These are phyloP conservation scores for Zychaea mexicana DNA, from an alignment of 371 early-diverging fungal species.

Conservation along the genomic window DNA sequence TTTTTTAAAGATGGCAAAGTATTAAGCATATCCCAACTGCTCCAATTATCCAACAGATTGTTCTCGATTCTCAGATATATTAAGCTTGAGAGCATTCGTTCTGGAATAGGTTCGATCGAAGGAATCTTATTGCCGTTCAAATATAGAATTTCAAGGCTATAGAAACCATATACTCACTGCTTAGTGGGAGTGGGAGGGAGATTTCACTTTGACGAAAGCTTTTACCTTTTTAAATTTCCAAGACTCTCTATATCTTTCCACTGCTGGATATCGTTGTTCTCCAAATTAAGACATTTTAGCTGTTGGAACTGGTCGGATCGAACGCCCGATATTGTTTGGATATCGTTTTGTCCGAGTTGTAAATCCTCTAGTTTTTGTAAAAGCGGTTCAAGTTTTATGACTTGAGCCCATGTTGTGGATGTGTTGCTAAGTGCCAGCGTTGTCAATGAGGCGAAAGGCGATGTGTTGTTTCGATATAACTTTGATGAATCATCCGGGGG, in stretches of 20 bases:
- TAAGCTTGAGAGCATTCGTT: constrained; percentile 29
- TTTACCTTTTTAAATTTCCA: constrained; percentile 51
- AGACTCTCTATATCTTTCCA: constrained; percentile 62
- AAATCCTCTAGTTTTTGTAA: constrained; percentile 65
- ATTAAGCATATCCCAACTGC: constrained; percentile 49
- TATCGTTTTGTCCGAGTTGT: constrained; percentile 64
- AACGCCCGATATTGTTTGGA: constrained; percentile 27
- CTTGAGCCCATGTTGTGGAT: constrained; percentile 23
- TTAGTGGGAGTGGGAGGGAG: too few species aligned
- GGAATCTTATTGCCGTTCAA: constrained; percentile 52
- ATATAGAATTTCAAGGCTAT: constrained; percentile 45
- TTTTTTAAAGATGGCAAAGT: constrained; percentile 33
- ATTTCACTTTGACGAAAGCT: too few species aligned
- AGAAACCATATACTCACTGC: too few species aligned
- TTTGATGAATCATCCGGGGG: constrained; percentile 40
- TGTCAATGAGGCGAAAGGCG: constrained; percentile 36
- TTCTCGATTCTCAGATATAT: constrained; percentile 42
- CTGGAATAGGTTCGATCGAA: constrained; percentile 9
- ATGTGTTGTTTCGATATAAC: constrained; percentile 41
- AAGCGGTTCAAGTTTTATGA: constrained; percentile 47
- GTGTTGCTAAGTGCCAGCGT: constrained; percentile 26
- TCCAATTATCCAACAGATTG: constrained; percentile 46
- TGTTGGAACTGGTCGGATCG: constrained; percentile 43
- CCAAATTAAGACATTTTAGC: constrained; percentile 65
- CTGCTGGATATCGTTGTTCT: constrained; percentile 58